Evolutionary conservation across 2,329 filamentous ascomycete genomes (phyloP).

Genomic region (Aspergillus quadrilineatus): DNA sequence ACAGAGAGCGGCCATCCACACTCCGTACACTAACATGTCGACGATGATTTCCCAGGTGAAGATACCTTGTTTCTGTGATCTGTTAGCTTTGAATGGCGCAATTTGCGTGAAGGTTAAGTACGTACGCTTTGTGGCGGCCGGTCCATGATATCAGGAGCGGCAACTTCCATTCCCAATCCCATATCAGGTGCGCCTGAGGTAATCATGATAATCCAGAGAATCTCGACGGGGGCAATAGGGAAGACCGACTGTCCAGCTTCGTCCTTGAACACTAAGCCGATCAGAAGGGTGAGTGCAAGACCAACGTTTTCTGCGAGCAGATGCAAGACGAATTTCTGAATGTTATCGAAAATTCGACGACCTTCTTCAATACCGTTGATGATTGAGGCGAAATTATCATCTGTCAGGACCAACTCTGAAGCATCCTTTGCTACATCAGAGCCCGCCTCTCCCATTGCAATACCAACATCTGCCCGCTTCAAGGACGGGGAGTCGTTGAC

Average conservation of each 20-base stretch:
- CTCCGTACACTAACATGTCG: constrained; percentile 77
- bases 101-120: background rate
- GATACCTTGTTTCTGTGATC: constrained; percentile 58
- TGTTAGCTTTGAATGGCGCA: constrained; percentile 13
- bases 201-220: constrained; percentile 93
- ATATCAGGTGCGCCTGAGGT: constrained; percentile 86
- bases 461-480: constrained; percentile 79
- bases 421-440: constrained; percentile 76
- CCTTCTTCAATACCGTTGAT: constrained; percentile 81
- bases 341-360: constrained; percentile 83
- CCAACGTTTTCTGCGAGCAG: constrained; percentile 79
- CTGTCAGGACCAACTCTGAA: constrained; percentile 67
- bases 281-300: constrained; percentile 76
- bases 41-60: constrained; percentile 75
- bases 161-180: constrained; percentile 77
- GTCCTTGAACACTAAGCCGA: constrained; percentile 81
- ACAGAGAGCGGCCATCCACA: constrained; percentile 72
- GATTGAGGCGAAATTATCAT: constrained; percentile 87
- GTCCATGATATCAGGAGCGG: constrained; percentile 72
- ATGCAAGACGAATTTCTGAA: constrained; percentile 83
- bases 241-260: constrained; percentile 71
- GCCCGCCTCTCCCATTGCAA: constrained; percentile 79
- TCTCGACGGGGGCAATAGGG: constrained; percentile 79
- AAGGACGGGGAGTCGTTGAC: constrained; percentile 85
- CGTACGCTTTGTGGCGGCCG: constrained; percentile 67